Percentiles rank a stretch among this genome's conserved stretches.
These are phyloP conservation scores for Penicillium oxalicum DNA, from an alignment of 2,329 filamentous ascomycete genomes.

Conservation along the genomic window DNA sequence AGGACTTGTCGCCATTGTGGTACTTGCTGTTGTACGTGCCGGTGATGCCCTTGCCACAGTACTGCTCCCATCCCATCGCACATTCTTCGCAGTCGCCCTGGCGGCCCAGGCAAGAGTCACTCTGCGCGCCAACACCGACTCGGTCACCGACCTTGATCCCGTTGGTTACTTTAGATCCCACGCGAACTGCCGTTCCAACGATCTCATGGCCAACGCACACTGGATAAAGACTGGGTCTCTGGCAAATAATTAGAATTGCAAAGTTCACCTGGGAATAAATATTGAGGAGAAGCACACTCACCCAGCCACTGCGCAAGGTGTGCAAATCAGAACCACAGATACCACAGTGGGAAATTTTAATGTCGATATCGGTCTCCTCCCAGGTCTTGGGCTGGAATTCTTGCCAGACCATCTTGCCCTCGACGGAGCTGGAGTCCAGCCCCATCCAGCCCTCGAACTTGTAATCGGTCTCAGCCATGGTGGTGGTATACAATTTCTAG, in stretches of 20 bases:
- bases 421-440: conserved; percentile 42
- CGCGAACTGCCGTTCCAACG: conserved; percentile 54
- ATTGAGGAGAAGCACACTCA: conserved; percentile 14
- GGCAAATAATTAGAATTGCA: background rate
- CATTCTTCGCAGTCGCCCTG: conserved; percentile 50
- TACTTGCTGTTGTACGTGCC: conserved; percentile 30
- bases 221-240: conserved; percentile 34
- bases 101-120: conserved; percentile 46
- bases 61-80: conserved; percentile 36
- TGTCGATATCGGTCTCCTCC: conserved; percentile 61
- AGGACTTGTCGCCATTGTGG: conserved; percentile 54
- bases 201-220: conserved; percentile 61
- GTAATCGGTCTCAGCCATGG: conserved; percentile 34
- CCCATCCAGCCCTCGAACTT: conserved; percentile 56
- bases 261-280: background rate
- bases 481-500: background rate
- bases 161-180: conserved; percentile 42
- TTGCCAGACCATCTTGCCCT: conserved; percentile 52
- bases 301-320: conserved; percentile 47
- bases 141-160: conserved; percentile 32
- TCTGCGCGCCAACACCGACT: conserved; percentile 56
- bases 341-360: conserved; percentile 58
- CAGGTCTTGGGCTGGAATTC: conserved; percentile 59
- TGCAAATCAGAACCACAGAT: conserved; percentile 60
- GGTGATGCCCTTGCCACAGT: conserved; percentile 27